Evolutionary conservation across 352 stramenopile genomes (phyloP).

Genomic region (Peronospora farinosa): DNA sequence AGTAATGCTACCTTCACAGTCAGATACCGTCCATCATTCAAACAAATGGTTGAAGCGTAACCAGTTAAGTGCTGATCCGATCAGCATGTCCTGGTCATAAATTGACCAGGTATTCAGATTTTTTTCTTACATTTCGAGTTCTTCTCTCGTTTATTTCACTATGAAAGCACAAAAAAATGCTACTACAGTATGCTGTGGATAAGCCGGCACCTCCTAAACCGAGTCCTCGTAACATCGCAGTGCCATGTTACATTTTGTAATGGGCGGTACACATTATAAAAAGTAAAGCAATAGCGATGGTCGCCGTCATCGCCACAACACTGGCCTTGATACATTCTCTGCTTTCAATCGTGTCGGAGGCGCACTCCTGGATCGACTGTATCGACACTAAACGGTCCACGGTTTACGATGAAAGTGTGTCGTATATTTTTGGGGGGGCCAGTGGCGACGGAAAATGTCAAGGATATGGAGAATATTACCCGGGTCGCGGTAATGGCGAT

Average conservation of each 20-base stretch:
- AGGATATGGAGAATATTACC: slow-evolving; percentile 56
- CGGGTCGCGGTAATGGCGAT: slow-evolving; percentile 37
- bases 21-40: too few relatives aligned
- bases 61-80: slow-evolving; percentile 4
- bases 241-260: too few relatives aligned
- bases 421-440: slow-evolving; percentile 69
- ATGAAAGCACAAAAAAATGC: slow-evolving; percentile 17
- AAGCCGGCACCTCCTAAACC: slow-evolving; percentile 17
- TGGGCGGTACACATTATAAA: too few relatives aligned
- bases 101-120: too few relatives aligned
- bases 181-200: slow-evolving; percentile 11
- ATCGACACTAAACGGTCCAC: slow-evolving; percentile 52
- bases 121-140: slow-evolving; percentile 26
- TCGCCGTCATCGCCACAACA: slow-evolving; percentile 8
- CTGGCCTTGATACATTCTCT: slow-evolving; percentile 14
- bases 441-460: slow-evolving; percentile 58
- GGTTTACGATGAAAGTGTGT: slow-evolving; percentile 52
- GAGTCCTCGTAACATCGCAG: slow-evolving; percentile 9
- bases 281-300: slow-evolving; percentile 8
- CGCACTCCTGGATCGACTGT: slow-evolving; percentile 69
- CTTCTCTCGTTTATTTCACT: slow-evolving; percentile 20
- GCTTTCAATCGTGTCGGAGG: slow-evolving; percentile 16
- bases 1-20: too few relatives aligned
- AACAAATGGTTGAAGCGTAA: neutral
- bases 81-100: slow-evolving; percentile 13